These are phyloP conservation scores for Hypoxylon lenormandii DNA, from an alignment of 495 filamentous ascomycete genomes.

Conservation along the genomic window DNA sequence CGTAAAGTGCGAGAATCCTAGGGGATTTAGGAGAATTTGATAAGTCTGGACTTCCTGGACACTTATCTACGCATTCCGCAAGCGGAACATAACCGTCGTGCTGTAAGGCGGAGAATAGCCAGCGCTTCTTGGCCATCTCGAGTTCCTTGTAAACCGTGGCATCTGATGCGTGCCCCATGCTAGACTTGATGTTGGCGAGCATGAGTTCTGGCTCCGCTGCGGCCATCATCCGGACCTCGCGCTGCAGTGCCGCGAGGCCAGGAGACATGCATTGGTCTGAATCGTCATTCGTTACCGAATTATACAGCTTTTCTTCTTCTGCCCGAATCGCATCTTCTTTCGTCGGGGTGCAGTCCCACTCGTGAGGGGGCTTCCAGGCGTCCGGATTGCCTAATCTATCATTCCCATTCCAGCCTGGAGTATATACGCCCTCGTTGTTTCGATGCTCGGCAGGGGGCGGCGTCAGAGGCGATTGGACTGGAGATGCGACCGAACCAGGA, in stretches of 20 bases:
- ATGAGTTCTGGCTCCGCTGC: conserved; percentile 58
- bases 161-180: conserved; percentile 55
- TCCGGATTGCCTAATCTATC: conserved; percentile 49
- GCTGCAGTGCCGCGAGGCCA: conserved; percentile 52
- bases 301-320: conserved; percentile 31
- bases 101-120: conserved; percentile 59
- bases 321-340: conserved; percentile 22
- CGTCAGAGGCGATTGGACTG: conserved; percentile 39
- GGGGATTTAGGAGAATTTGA: conserved; percentile 38
- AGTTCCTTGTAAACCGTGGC: conserved; percentile 55
- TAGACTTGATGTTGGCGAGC: conserved; percentile 60
- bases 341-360: conserved; percentile 51
- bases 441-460: conserved; percentile 42
- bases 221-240: conserved; percentile 59
- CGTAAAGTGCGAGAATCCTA: conserved; percentile 58
- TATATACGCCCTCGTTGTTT: conserved; percentile 30
- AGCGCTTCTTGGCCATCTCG: conserved; percentile 58
- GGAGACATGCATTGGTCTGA: conserved; percentile 42
- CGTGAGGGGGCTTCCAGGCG: conserved; percentile 58
- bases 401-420: conserved; percentile 32
- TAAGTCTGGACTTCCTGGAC: conserved; percentile 19
- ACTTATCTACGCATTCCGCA: conserved; percentile 13
- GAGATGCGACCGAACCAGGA: conserved; percentile 36
- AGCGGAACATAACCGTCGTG: conserved; percentile 44
- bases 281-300: conserved; percentile 28